Conservation (phyloP, 139 green algal genomes). For the Desmodesmus armatus region DNA sequence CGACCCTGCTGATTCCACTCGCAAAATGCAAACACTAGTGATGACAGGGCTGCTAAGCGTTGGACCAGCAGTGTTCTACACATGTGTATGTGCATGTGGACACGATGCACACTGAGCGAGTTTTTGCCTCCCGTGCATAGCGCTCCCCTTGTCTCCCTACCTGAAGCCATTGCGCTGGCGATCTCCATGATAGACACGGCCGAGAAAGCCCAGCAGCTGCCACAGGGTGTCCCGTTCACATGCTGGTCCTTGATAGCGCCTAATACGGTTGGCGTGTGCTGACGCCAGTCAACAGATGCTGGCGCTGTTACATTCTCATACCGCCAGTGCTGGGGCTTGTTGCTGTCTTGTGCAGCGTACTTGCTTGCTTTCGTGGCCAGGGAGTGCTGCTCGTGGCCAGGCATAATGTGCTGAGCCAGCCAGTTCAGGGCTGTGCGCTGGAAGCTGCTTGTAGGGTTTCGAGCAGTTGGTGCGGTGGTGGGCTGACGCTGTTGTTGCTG, state of each 20-base stretch:
- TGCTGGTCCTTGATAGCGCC: conserved; percentile 42
- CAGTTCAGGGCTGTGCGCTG: not conserved
- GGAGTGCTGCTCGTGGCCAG: not conserved
- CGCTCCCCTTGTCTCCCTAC: not conserved
- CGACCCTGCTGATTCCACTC: too few relatives aligned
- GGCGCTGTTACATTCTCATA: conserved; percentile 41
- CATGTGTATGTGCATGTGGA: not conserved
- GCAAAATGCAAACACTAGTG: too few relatives aligned
- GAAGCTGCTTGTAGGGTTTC: not conserved
- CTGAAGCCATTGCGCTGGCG: conserved; percentile 44
- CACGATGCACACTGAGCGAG: not conserved
- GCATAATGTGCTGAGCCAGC: not conserved
- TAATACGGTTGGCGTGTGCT: conserved; percentile 16
- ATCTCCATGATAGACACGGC: conserved; percentile 51
- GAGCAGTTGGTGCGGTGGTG: not conserved
- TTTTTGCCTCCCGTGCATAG: not conserved
- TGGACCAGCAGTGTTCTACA: too few relatives aligned
- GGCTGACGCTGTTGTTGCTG: not conserved
- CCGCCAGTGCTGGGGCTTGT: conserved; percentile 33
- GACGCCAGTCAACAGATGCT: conserved; percentile 22
- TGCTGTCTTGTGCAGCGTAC: not conserved
- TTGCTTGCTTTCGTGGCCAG: too few relatives aligned
- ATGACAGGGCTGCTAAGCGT: too few relatives aligned
- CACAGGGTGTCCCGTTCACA: not conserved
- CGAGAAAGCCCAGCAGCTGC: conserved; percentile 45